phyloP scores from a whole-genome alignment of 257 asterid species.

The Fraxinus cuspidata region DNA sequence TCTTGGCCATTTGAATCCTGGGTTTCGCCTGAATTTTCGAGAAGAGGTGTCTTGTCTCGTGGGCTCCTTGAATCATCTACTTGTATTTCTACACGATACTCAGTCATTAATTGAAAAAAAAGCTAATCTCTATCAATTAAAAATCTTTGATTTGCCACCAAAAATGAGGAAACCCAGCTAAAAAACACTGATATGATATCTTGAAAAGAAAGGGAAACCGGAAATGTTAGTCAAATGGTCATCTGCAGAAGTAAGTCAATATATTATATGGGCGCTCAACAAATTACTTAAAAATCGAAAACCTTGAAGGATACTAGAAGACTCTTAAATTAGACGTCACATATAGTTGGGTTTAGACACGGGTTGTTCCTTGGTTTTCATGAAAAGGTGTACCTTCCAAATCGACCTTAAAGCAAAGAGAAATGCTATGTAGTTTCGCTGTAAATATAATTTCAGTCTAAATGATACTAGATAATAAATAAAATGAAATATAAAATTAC shows the following conservation, averaged over 20 bases:
- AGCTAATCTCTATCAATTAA: not conserved
- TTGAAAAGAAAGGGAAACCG: constrained; percentile 19
- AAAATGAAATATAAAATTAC: too few relatives aligned
- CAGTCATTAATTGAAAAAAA: constrained; percentile 50
- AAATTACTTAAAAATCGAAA: not conserved
- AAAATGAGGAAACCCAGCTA: not conserved
- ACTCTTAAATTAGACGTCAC: not conserved
- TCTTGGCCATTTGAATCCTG: constrained; percentile 15
- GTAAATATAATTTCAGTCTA: too few relatives aligned
- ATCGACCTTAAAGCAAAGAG: not conserved
- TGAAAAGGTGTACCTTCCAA: not conserved
- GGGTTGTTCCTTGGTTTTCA: not conserved
- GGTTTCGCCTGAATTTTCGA: constrained; percentile 29
- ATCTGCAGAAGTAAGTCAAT: not conserved
- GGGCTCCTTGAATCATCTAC: constrained; percentile 44
- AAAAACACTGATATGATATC: constrained; percentile 5
- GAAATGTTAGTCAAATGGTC: not conserved
- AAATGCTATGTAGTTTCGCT: too few relatives aligned
- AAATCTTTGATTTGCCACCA: not conserved
- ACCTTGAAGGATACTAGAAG: not conserved
- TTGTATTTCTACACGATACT: constrained; percentile 42
- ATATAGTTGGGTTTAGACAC: not conserved
- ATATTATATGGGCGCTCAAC: not conserved
- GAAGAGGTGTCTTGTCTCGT: constrained; percentile 43
- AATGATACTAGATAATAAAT: too few relatives aligned